Conservation (phyloP, 169 alveolate genomes). For the Eimeria brunetti region DNA sequence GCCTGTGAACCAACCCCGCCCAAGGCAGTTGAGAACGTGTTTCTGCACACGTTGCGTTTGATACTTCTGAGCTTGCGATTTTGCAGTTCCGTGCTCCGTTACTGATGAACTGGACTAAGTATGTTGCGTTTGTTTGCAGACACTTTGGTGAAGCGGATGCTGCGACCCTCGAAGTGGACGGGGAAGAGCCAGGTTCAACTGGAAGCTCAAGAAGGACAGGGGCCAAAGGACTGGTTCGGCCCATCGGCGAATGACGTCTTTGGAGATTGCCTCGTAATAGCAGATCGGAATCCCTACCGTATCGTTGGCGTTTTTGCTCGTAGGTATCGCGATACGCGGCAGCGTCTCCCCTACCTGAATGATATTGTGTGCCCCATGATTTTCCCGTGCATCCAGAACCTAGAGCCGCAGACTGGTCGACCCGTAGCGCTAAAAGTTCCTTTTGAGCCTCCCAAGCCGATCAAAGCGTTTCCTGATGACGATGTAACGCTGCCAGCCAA, state of each 20-base stretch:
- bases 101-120: not conserved
- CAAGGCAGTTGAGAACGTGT: not conserved
- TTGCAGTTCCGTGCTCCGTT: not conserved
- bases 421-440: not conserved
- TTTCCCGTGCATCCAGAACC: conserved; percentile 53
- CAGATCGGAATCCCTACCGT: conserved; percentile 40
- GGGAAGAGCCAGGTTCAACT: conserved; percentile 38
- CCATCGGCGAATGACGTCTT: conserved; percentile 67
- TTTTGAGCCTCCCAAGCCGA: not conserved
- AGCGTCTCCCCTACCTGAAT: conserved; percentile 44
- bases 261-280: conserved; percentile 43
- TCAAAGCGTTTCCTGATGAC: conserved; percentile 39
- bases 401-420: conserved; percentile 15
- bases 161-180: conserved; percentile 46
- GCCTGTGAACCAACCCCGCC: not conserved
- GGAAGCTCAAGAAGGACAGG: conserved; percentile 4
- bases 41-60: not conserved
- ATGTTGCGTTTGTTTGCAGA: conserved; percentile 22
- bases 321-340: conserved; percentile 57
- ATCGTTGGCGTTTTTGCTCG: conserved; percentile 67
- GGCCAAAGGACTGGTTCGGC: conserved; percentile 35
- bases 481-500: not conserved
- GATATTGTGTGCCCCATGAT: conserved; percentile 13
- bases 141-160: conserved; percentile 38
- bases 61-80: not conserved